Base-by-base conservation (phyloP, 257 asterid species). In the Gentiana macrophylla region DNA sequence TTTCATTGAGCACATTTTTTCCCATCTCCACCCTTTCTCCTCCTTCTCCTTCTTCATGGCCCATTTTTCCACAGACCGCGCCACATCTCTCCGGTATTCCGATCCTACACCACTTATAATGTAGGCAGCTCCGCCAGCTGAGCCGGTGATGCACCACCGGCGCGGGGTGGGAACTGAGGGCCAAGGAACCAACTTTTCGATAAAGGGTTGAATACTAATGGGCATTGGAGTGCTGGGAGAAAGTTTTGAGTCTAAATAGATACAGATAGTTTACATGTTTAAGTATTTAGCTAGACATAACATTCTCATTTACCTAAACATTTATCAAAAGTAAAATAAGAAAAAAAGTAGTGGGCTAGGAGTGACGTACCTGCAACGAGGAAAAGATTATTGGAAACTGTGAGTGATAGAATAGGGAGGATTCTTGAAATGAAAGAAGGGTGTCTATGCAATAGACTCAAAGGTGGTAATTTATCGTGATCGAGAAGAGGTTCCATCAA, bases 21-120 rank as follows among this genome's bases (percentile, higher is more conserved):
- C 82, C 24, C 24, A 24, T 24, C 24, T 24, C 94, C 96, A 87
- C 0, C 37, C 57, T 90, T 87, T 80, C 2, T 70, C 74, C 0
- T 1, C 51, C 37, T 67, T 72, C 38, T 55, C 57, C 54, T 65
- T 60, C 1, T 53, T 70, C 72, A 69, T 52, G 56, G 79, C 80
- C 95, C 95, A 86, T 71, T 63, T 79, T 77, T 86, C 95, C 0
- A 83, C 59, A 6, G 83, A 70, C 67, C 79, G 61, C 0, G 90
- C 95, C 15, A 86, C 81, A 3, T 83, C 80, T 4, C 72, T 37
- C 3, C 70, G 32, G 66, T 73, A 83, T 6, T 32, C 50, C 4
- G 83, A 70, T 0, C 91, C 91, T 2, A 52, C 54, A 10, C 94
- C 95, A 35, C 91, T 81, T 12, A 81, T 79, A 6, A 83, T 75